Evolutionary conservation across 2,329 filamentous ascomycete genomes (phyloP).

Genomic region (Colletotrichum sp.): DNA sequence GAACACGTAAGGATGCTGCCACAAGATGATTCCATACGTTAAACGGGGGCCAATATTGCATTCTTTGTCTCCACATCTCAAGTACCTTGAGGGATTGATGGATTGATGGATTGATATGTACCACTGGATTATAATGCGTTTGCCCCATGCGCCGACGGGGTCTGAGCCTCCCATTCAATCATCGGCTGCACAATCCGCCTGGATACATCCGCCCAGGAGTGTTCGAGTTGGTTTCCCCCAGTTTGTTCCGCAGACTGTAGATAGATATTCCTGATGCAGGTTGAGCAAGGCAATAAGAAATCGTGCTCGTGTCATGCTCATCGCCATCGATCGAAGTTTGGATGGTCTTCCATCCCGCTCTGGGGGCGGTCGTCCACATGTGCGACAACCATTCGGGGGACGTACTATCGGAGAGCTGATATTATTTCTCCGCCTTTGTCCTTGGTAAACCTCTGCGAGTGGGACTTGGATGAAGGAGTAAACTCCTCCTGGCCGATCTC

Average conservation of each 20-base stretch:
- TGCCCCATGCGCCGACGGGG: neutral
- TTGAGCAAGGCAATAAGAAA: neutral
- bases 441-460: neutral
- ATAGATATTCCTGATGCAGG: accelerated
- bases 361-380: neutral
- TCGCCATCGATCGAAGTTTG: neutral
- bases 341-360: neutral
- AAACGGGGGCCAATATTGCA: neutral
- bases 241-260: neutral
- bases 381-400: accelerated
- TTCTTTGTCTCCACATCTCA: neutral
- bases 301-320: neutral
- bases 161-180: neutral
- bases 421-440: neutral
- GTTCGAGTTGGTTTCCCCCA: neutral
- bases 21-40: neutral
- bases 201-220: neutral
- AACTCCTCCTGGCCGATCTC: too few species aligned
- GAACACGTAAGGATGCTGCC: neutral
- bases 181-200: neutral
- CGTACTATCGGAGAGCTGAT: neutral
- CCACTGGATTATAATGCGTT: neutral
- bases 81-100: neutral
- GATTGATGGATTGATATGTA: neutral
- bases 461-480: too few species aligned